These are phyloP conservation scores for Prasinococcaceae sp. DNA, from an alignment of 139 green algal genomes.

Conservation along the genomic window DNA sequence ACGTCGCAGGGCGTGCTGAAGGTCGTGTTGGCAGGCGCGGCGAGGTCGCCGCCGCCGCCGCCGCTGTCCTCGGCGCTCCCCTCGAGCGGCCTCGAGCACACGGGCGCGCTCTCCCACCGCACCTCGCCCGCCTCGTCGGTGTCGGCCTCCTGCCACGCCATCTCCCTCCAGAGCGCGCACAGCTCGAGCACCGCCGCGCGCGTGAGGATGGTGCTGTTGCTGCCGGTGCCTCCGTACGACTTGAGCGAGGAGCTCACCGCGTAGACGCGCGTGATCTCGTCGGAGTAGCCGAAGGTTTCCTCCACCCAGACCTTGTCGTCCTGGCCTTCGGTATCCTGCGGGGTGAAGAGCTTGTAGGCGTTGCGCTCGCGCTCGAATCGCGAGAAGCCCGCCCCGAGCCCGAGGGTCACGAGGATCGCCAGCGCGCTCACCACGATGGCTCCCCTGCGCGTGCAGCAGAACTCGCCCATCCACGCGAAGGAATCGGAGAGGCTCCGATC, in stretches of 20 bases:
- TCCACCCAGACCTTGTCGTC: conserved; percentile 5
- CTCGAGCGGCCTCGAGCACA: conserved; percentile 6
- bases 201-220: neutral
- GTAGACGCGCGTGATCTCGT: neutral
- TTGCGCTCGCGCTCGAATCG: too few species aligned
- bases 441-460: too few species aligned
- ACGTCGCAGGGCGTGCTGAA: conserved; percentile 9
- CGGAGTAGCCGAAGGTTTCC: neutral
- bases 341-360: conserved; percentile 13
- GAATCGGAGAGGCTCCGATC: too few species aligned
- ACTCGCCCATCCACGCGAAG: too few species aligned
- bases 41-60: too few species aligned
- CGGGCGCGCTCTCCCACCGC: neutral
- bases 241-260: neutral
- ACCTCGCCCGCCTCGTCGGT: neutral
- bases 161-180: neutral
- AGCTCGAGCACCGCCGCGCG: neutral
- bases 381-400: too few species aligned
- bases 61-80: too few species aligned
- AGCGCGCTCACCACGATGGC: too few species aligned
- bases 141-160: neutral
- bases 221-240: neutral
- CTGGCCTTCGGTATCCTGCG: conserved; percentile 8
- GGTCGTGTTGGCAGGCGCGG: too few species aligned
- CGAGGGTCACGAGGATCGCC: too few species aligned